Evolutionary conservation across 345 rosid species (phyloP).

Genomic region (Psidium guajava): DNA sequence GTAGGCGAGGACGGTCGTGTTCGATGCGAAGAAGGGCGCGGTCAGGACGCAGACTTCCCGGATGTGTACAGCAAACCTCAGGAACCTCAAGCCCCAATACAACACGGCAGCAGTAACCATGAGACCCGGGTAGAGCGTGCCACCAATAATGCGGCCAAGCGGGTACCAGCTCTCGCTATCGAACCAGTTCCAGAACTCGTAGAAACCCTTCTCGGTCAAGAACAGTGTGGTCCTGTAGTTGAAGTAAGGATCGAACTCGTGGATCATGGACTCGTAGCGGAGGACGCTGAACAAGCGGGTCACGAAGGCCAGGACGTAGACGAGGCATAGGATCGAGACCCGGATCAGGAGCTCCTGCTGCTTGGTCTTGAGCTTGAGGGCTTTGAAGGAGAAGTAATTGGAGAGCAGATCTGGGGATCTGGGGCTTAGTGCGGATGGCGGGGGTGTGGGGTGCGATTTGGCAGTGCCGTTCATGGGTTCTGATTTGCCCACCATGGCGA

Average conservation of each 20-base stretch:
- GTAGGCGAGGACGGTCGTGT: constrained; percentile 87
- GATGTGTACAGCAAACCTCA: constrained; percentile 78
- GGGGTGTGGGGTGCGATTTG: neutral
- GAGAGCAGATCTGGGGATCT: constrained; percentile 36
- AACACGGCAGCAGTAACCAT: constrained; percentile 87
- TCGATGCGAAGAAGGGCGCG: constrained; percentile 93
- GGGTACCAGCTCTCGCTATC: constrained; percentile 98
- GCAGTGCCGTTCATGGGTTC: neutral
- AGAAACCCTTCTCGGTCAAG: constrained; percentile 77
- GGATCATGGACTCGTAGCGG: constrained; percentile 97
- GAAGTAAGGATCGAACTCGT: constrained; percentile 96
- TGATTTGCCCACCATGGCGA: constrained; percentile 1
- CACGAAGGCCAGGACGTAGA: constrained; percentile 78
- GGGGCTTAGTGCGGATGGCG: neutral
- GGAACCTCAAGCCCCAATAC: constrained; percentile 59
- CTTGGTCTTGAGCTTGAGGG: constrained; percentile 67
- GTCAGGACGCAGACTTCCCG: constrained; percentile 97
- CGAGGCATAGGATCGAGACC: constrained; percentile 68
- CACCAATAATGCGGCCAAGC: constrained; percentile 92
- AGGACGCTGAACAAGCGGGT: constrained; percentile 87
- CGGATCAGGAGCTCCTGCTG: constrained; percentile 93
- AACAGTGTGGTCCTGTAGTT: constrained; percentile 83
- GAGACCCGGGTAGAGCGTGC: constrained; percentile 88
- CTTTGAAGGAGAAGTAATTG: constrained; percentile 22
- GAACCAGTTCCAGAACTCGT: constrained; percentile 99